phyloP scores from a whole-genome alignment of 2,329 filamentous ascomycete genomes.

The Pseudopithomyces maydicus region DNA sequence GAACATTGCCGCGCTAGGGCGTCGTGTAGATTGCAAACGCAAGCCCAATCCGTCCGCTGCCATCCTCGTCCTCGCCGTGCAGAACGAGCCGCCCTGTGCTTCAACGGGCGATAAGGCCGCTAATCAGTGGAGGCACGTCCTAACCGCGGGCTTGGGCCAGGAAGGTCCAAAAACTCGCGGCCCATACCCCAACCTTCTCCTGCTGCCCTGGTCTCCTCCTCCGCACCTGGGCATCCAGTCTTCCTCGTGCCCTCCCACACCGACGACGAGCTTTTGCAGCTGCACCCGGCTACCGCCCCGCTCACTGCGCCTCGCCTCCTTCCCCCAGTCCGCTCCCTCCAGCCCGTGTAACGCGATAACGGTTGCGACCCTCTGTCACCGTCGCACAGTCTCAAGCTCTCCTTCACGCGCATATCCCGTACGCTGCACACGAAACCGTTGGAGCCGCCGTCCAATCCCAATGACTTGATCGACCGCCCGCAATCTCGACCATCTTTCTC shows the following conservation, averaged over 20 bases:
- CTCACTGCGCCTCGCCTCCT: not conserved
- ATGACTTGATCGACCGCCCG: conserved; percentile 38
- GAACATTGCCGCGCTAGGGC: too few relatives aligned
- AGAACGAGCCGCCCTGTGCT: conserved; percentile 1
- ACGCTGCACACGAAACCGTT: conserved; percentile 34
- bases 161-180: conserved; percentile 2
- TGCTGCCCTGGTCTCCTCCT: conserved; percentile 6
- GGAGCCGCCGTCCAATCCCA: conserved; percentile 39
- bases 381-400: conserved; percentile 29
- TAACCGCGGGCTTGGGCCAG: conserved; percentile 6
- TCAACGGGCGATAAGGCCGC: conserved; percentile 4
- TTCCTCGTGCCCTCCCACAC: not conserved
- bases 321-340: conserved; percentile 15
- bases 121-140: conserved; percentile 3
- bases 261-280: too few relatives aligned
- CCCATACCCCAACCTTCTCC: not conserved
- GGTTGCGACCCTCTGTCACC: conserved; percentile 26
- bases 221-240: conserved; percentile 1
- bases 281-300: not conserved
- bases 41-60: not conserved
- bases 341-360: conserved; percentile 28
- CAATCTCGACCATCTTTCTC: conserved; percentile 29
- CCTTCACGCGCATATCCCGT: conserved; percentile 16
- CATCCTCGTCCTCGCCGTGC: not conserved
- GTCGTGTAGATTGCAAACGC: not conserved